Evolutionary conservation across 2,329 filamentous ascomycete genomes (phyloP).

Genomic region (Fusarium sp.): DNA sequence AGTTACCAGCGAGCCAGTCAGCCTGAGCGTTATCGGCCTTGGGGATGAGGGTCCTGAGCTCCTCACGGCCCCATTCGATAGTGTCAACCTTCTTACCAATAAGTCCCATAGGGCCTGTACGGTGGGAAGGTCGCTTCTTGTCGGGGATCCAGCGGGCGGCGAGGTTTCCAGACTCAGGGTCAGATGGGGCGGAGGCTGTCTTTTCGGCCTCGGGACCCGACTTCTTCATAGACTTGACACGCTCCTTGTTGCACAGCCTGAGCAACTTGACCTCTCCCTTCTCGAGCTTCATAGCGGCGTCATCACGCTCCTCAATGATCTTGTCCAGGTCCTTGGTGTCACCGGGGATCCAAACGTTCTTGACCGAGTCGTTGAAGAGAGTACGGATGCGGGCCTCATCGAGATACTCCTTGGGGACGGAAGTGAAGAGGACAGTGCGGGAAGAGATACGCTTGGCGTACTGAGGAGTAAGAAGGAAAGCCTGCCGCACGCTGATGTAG

Average conservation of each 20-base stretch:
- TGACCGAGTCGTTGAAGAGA: slow-evolving; percentile 82
- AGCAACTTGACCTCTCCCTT: slow-evolving; percentile 85
- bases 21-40: slow-evolving; percentile 73
- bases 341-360: slow-evolving; percentile 84
- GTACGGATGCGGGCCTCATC: slow-evolving; percentile 77
- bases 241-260: slow-evolving; percentile 62
- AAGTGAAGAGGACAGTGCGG: slow-evolving; percentile 91
- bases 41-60: slow-evolving; percentile 66
- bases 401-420: slow-evolving; percentile 81
- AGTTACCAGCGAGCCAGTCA: slow-evolving; percentile 72
- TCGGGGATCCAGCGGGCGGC: slow-evolving; percentile 75
- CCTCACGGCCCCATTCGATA: slow-evolving; percentile 81
- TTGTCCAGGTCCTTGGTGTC: slow-evolving; percentile 80
- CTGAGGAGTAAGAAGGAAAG: slow-evolving; percentile 86
- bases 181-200: slow-evolving; percentile 59
- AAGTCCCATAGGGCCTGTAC: slow-evolving; percentile 70
- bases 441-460: slow-evolving; percentile 89
- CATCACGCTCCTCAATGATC: slow-evolving; percentile 80
- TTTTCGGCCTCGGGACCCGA: slow-evolving; percentile 39
- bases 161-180: slow-evolving; percentile 72
- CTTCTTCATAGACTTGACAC: slow-evolving; percentile 51
- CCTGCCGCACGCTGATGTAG: slow-evolving; percentile 93
- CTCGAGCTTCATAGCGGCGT: slow-evolving; percentile 82
- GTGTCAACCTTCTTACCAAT: slow-evolving; percentile 80
- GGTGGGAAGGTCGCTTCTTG: slow-evolving; percentile 77